Evolutionary conservation across 1,284 basidiomycete genomes (phyloP).

Genomic region (Ceratobasidium sp.): DNA sequence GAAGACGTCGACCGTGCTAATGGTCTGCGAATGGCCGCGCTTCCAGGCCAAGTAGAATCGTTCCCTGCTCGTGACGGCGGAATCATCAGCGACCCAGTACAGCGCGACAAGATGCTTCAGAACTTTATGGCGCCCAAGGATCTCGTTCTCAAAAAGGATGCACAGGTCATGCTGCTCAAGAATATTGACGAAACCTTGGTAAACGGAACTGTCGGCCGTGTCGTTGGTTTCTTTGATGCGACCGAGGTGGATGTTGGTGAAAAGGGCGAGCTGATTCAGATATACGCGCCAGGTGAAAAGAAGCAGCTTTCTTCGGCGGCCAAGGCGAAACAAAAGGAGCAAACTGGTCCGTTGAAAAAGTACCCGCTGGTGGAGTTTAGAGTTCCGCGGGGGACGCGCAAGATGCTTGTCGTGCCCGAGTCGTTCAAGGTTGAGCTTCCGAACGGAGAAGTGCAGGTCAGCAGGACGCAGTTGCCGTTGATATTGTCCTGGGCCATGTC

Average conservation of each 20-base stretch:
- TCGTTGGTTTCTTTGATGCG: constrained; percentile 72
- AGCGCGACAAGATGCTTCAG: constrained; percentile 51
- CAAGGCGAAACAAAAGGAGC: constrained; percentile 53
- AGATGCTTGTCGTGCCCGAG: constrained; percentile 77
- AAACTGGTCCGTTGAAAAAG: constrained; percentile 57
- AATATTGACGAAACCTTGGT: constrained; percentile 81
- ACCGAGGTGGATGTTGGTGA: constrained; percentile 52
- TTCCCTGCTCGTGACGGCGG: constrained; percentile 71
- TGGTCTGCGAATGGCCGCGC: constrained; percentile 65
- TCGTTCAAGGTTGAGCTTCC: constrained; percentile 88
- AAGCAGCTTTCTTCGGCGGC: constrained; percentile 49
- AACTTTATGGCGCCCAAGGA: constrained; percentile 57
- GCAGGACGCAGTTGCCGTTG: constrained; percentile 70
- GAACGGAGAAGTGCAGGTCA: constrained; percentile 83
- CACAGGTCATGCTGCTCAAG: constrained; percentile 86
- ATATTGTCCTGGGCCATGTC: constrained; percentile 95
- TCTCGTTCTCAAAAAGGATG: constrained; percentile 75
- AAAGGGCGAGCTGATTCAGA: constrained; percentile 53
- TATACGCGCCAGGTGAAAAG: constrained; percentile 53
- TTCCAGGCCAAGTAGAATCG: constrained; percentile 61
- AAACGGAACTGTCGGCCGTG: constrained; percentile 84
- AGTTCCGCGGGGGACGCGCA: constrained; percentile 66
- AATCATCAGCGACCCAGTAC: constrained; percentile 61
- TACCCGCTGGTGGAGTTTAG: constrained; percentile 85
- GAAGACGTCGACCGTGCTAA: constrained; percentile 87